These are phyloP conservation scores for Colletotrichum tanaceti DNA, from an alignment of 2,329 filamentous ascomycete species.

Conservation along the genomic window DNA sequence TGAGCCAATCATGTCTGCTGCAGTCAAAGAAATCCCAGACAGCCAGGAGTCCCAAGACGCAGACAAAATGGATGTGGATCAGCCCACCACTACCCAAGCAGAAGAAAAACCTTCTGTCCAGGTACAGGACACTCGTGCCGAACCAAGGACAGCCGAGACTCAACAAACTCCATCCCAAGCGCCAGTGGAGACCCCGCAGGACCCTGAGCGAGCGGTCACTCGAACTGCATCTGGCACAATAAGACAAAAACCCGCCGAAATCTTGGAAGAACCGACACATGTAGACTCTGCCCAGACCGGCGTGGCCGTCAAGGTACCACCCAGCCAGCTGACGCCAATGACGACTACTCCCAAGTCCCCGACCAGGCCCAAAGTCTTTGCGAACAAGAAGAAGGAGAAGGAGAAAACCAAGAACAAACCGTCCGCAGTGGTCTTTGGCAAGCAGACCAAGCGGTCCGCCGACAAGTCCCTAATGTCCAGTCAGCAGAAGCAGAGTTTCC, in stretches of 20 bases:
- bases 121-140: constrained; percentile 11
- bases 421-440: constrained; percentile 83
- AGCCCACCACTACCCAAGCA: constrained; percentile 39
- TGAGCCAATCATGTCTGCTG: constrained; percentile 2
- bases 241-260: constrained; percentile 78
- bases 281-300: constrained; percentile 51
- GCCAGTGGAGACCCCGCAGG: constrained; percentile 43
- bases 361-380: constrained; percentile 44
- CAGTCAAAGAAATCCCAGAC: constrained; percentile 49
- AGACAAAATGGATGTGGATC: constrained; percentile 53
- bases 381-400: constrained; percentile 63
- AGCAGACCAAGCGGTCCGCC: constrained; percentile 64
- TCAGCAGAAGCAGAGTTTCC: constrained; percentile 55
- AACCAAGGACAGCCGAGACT: constrained; percentile 10
- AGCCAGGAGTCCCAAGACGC: constrained; percentile 48
- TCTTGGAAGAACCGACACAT: constrained; percentile 66
- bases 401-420: constrained; percentile 73
- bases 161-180: constrained; percentile 40
- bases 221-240: constrained; percentile 77
- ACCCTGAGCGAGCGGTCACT: constrained; percentile 69
- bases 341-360: constrained; percentile 60
- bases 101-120: constrained; percentile 34
- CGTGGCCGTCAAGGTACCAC: constrained; percentile 45
- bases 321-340: constrained; percentile 54
- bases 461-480: constrained; percentile 59